Evolutionary conservation across 1,284 basidiomycete genomes (phyloP).

Genomic region (Clitocybe nebularis): DNA sequence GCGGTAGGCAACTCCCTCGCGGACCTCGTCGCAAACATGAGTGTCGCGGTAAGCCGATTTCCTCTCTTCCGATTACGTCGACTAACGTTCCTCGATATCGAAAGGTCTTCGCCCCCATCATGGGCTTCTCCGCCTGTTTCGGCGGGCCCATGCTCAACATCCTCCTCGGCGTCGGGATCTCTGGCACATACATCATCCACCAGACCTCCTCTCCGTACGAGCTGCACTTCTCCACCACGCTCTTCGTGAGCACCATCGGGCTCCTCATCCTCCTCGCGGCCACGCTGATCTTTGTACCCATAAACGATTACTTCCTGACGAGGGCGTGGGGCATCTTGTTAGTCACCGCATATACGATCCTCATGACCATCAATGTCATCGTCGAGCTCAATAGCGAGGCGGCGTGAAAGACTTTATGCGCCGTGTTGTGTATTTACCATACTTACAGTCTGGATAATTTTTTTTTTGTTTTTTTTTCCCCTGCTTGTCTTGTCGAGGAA

Average conservation of each 20-base stretch:
- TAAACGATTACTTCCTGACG: conserved; percentile 80
- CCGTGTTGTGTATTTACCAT: no score
- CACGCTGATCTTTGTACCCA: conserved; percentile 83
- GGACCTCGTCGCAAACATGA: conserved; percentile 95
- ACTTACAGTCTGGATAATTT: no score
- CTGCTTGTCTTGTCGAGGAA: no score
- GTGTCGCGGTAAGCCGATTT: conserved; percentile 64
- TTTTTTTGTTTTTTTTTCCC: no score
- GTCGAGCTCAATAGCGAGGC: conserved; percentile 53
- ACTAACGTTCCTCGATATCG: neutral
- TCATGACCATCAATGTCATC: conserved; percentile 72
- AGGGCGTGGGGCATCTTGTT: conserved; percentile 78
- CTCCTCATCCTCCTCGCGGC: conserved; percentile 69
- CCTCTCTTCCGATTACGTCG: conserved; percentile 5
- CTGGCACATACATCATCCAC: conserved; percentile 70
- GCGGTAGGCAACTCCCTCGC: conserved; percentile 95
- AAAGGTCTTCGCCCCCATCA: conserved; percentile 77
- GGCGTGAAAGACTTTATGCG: no score
- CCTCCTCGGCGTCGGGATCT: conserved; percentile 83
- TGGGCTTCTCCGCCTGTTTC: conserved; percentile 93
- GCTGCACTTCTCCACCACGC: conserved; percentile 78
- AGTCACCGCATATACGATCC: conserved; percentile 66
- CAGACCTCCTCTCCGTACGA: conserved; percentile 58
- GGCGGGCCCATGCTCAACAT: conserved; percentile 97
- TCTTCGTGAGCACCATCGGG: conserved; percentile 80